A percentile compares a stretch with the other conserved stretches of the same genome.
These are phyloP conservation scores for Hypoxylon sp. DNA, from an alignment of 2,329 filamentous ascomycete genomes.

Conservation along the genomic window DNA sequence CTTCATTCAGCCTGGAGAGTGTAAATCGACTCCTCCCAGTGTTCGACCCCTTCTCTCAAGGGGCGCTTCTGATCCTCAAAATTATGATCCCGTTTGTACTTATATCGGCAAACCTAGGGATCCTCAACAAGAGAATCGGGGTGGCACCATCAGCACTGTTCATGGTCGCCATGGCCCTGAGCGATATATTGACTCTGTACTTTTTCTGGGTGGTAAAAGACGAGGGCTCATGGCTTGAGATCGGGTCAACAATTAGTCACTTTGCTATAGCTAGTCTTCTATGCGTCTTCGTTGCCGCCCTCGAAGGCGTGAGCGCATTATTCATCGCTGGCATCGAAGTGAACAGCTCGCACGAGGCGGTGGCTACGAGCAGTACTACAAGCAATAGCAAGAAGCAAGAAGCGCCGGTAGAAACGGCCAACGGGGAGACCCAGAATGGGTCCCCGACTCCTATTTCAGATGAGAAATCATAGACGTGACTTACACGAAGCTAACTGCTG, in stretches of 20 bases:
- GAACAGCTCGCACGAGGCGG: constrained; percentile 48
- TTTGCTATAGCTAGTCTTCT: constrained; percentile 92
- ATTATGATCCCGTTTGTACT: constrained; percentile 93
- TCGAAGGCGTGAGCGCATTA: constrained; percentile 87
- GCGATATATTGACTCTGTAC: constrained; percentile 90
- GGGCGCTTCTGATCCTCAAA: constrained; percentile 87
- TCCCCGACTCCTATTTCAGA: constrained; percentile 11
- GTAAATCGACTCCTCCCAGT: constrained; percentile 89
- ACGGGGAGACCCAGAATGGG: constrained; percentile 28
- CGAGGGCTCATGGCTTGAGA: constrained; percentile 97
- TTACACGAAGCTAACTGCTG: constrained; percentile 2
- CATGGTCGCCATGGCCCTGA: constrained; percentile 92
- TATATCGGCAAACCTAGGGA: constrained; percentile 92
- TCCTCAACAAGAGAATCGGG: constrained; percentile 85
- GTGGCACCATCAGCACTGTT: constrained; percentile 91
- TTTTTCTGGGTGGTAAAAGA: constrained; percentile 99
- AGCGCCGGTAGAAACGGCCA: constrained; percentile 10
- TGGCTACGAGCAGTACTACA: constrained; percentile 21
- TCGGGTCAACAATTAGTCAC: constrained; percentile 95
- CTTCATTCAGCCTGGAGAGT: constrained; percentile 92
- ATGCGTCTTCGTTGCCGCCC: constrained; percentile 88
- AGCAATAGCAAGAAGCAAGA: constrained; percentile 31
- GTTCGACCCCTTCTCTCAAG: constrained; percentile 94
- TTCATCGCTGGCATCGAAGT: constrained; percentile 87
- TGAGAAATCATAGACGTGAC: constrained; percentile 26